phyloP scores from a whole-genome alignment of 2,329 filamentous ascomycete species.

The Fusarium buxicola region DNA sequence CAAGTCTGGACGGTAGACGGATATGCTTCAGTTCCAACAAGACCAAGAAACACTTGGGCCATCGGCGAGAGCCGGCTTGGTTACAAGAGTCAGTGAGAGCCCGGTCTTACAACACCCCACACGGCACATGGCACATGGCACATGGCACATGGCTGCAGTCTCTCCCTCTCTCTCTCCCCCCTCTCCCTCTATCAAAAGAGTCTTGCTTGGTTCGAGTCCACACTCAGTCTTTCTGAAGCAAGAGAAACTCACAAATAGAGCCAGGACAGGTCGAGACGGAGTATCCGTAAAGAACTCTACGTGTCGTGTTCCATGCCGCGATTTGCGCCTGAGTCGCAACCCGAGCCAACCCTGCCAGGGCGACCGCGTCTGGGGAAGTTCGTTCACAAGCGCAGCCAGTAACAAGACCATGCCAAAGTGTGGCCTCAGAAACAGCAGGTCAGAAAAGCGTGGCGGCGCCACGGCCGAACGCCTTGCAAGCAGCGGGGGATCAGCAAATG shows the following conservation, averaged over 20 bases:
- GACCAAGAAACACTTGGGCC: conserved; percentile 20
- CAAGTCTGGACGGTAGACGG: not conserved
- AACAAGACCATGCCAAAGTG: conserved; percentile 26
- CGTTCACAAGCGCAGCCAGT: conserved; percentile 7
- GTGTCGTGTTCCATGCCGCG: not conserved
- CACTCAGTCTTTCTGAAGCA: too few relatives aligned
- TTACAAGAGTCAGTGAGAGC: conserved; percentile 24
- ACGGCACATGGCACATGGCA: too few relatives aligned
- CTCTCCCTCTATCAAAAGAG: not conserved
- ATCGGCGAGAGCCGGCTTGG: conserved; percentile 37
- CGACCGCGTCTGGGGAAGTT: conserved; percentile 10
- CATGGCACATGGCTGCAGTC: too few relatives aligned
- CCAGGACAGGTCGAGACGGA: conserved; percentile 1
- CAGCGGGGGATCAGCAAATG: conserved; percentile 20
- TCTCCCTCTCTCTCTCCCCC: not conserved
- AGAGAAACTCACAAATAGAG: conserved; percentile 12
- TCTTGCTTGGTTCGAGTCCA: too few relatives aligned
- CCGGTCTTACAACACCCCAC: conserved; percentile 17
- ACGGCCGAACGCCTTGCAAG: conserved; percentile 41
- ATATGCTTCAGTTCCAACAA: not conserved
- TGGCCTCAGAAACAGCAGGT: conserved; percentile 38
- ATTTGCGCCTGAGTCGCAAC: conserved; percentile 13
- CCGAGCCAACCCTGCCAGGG: not conserved
- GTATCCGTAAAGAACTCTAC: not conserved
- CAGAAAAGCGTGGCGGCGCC: conserved; percentile 42